Percentiles rank a stretch among this genome's conserved stretches.
These are phyloP conservation scores for Solanum chilense DNA, from an alignment of 257 asterid genomes.

Conservation along the genomic window DNA sequence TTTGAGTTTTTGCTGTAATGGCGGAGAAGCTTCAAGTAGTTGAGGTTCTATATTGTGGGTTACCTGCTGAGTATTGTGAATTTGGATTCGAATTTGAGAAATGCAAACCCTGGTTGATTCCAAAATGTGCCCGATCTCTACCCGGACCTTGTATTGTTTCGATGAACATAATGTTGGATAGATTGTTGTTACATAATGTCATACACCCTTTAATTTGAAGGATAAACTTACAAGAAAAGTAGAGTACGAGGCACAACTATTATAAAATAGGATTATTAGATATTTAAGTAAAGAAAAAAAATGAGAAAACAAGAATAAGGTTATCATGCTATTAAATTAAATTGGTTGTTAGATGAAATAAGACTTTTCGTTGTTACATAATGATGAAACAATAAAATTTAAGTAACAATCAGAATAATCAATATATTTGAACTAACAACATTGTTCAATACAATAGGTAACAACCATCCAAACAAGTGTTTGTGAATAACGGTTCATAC, in stretches of 20 bases:
- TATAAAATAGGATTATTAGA: too few species aligned
- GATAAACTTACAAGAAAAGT: not conserved
- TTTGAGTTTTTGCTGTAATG: constrained; percentile 17
- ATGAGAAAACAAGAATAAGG: not conserved
- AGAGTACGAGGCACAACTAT: not conserved
- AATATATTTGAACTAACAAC: not conserved
- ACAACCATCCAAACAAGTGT: too few species aligned
- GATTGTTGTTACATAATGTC: not conserved
- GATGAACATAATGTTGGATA: not conserved
- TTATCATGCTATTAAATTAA: not conserved
- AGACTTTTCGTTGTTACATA: too few species aligned
- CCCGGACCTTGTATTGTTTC: constrained; percentile 47
- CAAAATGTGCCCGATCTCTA: constrained; percentile 56
- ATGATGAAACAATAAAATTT: too few species aligned
- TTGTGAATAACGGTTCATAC: too few species aligned
- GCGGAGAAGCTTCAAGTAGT: constrained; percentile 76
- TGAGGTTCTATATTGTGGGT: constrained; percentile 65
- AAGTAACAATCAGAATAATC: not conserved
- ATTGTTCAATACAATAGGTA: too few species aligned
- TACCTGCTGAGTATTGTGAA: constrained; percentile 97
- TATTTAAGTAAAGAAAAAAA: not conserved
- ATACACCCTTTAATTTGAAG: not conserved
- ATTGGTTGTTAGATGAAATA: not conserved
- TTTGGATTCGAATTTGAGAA: constrained; percentile 86
- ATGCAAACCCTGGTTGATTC: constrained; percentile 94